Conservation (phyloP, 768 basidiomycete genomes). For the Boletales sp. region DNA sequence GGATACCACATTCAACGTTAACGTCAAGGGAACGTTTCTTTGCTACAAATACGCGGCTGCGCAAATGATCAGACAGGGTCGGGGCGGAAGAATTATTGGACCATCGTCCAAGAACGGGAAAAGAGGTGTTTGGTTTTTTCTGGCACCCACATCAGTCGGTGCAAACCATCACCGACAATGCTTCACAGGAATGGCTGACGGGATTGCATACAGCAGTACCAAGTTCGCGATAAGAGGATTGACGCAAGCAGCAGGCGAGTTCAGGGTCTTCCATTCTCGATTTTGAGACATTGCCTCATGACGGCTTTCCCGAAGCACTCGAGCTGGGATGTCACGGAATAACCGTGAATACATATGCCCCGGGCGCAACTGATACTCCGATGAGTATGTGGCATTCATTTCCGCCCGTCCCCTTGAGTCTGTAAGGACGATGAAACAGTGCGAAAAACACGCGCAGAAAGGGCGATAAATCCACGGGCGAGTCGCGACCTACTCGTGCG, state of each 20-base stretch:
- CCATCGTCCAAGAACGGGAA: no score
- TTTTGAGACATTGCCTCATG: background rate
- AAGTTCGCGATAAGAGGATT: constrained; percentile 40
- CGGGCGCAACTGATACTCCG: constrained; percentile 27
- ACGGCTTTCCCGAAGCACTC: background rate
- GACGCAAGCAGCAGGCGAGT: constrained; percentile 35
- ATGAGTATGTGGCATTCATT: constrained; percentile 20
- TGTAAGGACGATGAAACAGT: background rate
- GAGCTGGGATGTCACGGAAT: constrained; percentile 32
- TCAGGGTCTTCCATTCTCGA: no score
- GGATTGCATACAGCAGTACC: constrained; percentile 27
- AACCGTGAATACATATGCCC: constrained; percentile 39
- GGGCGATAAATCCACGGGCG: background rate
- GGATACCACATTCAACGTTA: constrained; percentile 9
- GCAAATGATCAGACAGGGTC: constrained; percentile 30
- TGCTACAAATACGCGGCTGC: background rate
- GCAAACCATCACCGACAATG: no score
- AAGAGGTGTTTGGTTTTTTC: no score
- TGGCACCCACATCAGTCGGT: background rate
- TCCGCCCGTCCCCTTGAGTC: background rate
- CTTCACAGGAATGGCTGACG: background rate
- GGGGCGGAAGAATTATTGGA: constrained; percentile 33
- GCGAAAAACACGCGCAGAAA: background rate
- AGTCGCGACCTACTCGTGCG: no score
- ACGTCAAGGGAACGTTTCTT: background rate